Percentiles rank a stretch among this genome's conserved stretches.
Evolutionary conservation across 2,329 filamentous ascomycete genomes (phyloP).

Genomic region (Aspergillus alliaceus): DNA sequence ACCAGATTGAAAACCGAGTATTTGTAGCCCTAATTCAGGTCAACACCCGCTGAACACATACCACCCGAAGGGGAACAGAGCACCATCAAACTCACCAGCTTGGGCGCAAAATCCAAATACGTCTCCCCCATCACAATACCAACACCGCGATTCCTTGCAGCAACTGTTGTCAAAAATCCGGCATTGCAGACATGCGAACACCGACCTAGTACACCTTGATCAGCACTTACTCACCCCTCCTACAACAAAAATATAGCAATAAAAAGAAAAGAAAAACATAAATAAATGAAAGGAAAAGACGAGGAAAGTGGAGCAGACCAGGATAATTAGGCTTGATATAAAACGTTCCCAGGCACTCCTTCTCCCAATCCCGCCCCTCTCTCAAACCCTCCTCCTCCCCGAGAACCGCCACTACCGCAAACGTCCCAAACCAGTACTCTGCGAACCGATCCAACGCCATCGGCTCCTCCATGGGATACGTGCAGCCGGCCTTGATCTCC

Average conservation of each 20-base stretch:
- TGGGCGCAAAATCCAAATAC: slow-evolving; percentile 39
- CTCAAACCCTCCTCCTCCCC: slow-evolving; percentile 12
- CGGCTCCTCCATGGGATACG: slow-evolving; percentile 40
- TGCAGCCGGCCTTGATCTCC: slow-evolving; percentile 36
- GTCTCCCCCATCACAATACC: slow-evolving; percentile 37
- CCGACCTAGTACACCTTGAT: slow-evolving; percentile 26
- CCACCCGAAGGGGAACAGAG: background rate
- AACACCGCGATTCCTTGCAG: slow-evolving; percentile 34
- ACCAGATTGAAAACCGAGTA: slow-evolving; percentile 45
- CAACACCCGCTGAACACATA: background rate
- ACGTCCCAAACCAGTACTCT: slow-evolving; percentile 41
- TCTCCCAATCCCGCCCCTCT: slow-evolving; percentile 35
- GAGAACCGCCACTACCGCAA: slow-evolving; percentile 34
- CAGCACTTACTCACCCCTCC: background rate
- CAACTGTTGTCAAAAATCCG: slow-evolving; percentile 36
- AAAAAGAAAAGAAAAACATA: background rate
- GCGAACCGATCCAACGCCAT: slow-evolving; percentile 31
- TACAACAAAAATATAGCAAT: background rate
- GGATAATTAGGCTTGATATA: slow-evolving; percentile 46
- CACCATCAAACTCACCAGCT: slow-evolving; percentile 27
- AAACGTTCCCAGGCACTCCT: slow-evolving; percentile 39
- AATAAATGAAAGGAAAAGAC: background rate
- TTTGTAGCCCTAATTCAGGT: slow-evolving; percentile 35
- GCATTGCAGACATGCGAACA: slow-evolving; percentile 43
- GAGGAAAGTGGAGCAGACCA: slow-evolving; percentile 22